These are phyloP conservation scores for Trebouxia sp. DNA, from an alignment of 139 green algal species.

Conservation along the genomic window DNA sequence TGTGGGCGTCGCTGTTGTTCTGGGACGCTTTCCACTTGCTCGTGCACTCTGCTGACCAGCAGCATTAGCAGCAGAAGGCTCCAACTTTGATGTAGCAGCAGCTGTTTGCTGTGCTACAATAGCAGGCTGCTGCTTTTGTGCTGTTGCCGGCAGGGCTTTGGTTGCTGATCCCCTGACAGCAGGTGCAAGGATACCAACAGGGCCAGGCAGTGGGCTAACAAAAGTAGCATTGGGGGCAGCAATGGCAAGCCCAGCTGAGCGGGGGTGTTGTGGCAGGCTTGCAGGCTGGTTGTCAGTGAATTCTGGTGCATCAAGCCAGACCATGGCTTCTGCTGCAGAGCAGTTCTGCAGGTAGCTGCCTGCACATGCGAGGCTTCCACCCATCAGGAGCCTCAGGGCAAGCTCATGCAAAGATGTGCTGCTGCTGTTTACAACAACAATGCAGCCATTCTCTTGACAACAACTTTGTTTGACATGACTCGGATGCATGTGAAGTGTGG, in stretches of 20 bases:
- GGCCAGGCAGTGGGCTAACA: background rate
- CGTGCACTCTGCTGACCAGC: background rate
- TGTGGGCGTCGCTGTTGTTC: background rate
- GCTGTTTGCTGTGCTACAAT: too few relatives aligned
- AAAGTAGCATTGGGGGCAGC: background rate
- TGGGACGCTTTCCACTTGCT: background rate
- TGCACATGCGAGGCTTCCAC: too few relatives aligned
- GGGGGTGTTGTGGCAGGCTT: background rate
- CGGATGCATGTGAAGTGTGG: background rate
- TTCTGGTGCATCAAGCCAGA: background rate
- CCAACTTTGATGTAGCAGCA: too few relatives aligned
- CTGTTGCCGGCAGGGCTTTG: too few relatives aligned
- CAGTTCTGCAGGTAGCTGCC: background rate
- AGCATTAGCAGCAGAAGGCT: too few relatives aligned
- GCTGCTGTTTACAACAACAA: background rate
- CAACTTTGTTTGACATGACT: background rate
- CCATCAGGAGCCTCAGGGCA: too few relatives aligned
- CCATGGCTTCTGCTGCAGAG: background rate
- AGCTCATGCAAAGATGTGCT: background rate
- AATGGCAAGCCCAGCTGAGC: background rate
- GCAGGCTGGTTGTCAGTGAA: background rate
- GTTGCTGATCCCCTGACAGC: too few relatives aligned
- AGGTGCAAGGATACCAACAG: too few relatives aligned
- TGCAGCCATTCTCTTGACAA: background rate
- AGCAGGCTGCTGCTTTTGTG: background rate